phyloP scores from a whole-genome alignment of 2,329 filamentous ascomycete genomes.

The Thelonectria discophora region DNA sequence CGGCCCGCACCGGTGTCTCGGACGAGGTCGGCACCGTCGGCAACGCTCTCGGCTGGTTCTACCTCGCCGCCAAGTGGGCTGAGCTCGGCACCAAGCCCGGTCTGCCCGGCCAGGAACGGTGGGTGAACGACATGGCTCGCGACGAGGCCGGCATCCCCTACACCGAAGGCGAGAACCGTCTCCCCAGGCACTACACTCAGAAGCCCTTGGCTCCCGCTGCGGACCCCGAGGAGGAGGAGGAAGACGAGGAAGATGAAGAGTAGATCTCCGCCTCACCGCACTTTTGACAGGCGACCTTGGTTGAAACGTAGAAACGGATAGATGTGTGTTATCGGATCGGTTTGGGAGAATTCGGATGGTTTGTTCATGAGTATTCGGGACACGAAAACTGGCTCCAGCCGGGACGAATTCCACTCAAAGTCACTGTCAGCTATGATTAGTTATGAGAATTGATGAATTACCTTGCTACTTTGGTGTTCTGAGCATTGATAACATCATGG shows the following conservation, averaged over 20 bases:
- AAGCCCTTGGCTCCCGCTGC: constrained; percentile 15
- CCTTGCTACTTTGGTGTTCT: neutral
- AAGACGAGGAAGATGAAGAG: constrained; percentile 23
- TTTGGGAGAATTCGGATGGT: constrained; percentile 26
- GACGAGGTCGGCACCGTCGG: constrained; percentile 86
- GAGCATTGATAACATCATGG: neutral
- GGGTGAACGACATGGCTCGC: constrained; percentile 54
- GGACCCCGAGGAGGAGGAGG: constrained; percentile 23
- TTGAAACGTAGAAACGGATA: constrained; percentile 10
- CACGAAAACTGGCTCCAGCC: constrained; percentile 16
- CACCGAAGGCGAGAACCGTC: constrained; percentile 64
- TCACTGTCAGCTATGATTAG: constrained; percentile 22
- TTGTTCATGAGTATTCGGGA: constrained; percentile 29
- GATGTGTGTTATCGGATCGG: neutral
- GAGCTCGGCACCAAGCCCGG: constrained; percentile 59
- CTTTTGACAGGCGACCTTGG: neutral
- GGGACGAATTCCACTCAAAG: constrained; percentile 29
- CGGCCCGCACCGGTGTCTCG: constrained; percentile 72
- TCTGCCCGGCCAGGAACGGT: constrained; percentile 64
- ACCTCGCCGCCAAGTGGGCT: constrained; percentile 73
- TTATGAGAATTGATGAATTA: constrained; percentile 1
- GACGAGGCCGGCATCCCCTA: constrained; percentile 68
- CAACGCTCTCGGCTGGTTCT: constrained; percentile 80
- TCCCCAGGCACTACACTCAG: constrained; percentile 56
- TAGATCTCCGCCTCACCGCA: neutral